These are phyloP conservation scores for Artemisia argyi DNA, from an alignment of 129 eudicot species.

Conservation along the genomic window DNA sequence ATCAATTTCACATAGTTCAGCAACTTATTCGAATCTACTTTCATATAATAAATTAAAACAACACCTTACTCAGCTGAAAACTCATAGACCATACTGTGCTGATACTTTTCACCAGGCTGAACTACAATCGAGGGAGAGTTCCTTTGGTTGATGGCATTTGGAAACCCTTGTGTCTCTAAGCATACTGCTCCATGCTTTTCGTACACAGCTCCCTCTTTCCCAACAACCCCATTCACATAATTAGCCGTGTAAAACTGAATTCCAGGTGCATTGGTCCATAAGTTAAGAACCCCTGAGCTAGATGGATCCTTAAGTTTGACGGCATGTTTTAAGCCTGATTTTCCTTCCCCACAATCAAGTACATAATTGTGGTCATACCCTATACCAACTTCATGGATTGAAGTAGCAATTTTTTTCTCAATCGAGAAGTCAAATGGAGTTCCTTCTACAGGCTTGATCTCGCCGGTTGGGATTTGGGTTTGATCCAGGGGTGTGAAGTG, in stretches of 20 bases:
- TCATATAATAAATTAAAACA: neutral
- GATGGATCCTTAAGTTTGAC: constrained; percentile 68
- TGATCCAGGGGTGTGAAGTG: constrained; percentile 81
- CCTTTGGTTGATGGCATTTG: constrained; percentile 69
- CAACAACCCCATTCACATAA: constrained; percentile 65
- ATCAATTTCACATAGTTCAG: neutral
- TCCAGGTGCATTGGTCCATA: constrained; percentile 95
- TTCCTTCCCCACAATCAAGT: constrained; percentile 84
- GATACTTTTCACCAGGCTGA: constrained; percentile 74
- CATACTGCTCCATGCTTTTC: constrained; percentile 76
- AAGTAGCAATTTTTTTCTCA: constrained; percentile 66
- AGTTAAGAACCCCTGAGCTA: constrained; percentile 56
- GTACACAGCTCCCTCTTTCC: constrained; percentile 86
- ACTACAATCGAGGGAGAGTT: constrained; percentile 77
- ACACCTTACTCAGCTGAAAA: constrained; percentile 57
- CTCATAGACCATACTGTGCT: constrained; percentile 85
- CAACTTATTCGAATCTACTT: constrained; percentile 1
- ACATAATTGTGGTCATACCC: constrained; percentile 95
- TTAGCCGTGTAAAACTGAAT: constrained; percentile 94
- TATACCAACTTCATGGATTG: constrained; percentile 70
- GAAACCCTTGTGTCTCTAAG: constrained; percentile 94
- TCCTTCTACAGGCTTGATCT: constrained; percentile 67
- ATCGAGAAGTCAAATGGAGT: constrained; percentile 87
- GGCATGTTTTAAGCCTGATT: constrained; percentile 76
- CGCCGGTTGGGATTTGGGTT: constrained; percentile 81